Conservation (phyloP, 345 rosid genomes). For the Geranium rotundifolium region DNA sequence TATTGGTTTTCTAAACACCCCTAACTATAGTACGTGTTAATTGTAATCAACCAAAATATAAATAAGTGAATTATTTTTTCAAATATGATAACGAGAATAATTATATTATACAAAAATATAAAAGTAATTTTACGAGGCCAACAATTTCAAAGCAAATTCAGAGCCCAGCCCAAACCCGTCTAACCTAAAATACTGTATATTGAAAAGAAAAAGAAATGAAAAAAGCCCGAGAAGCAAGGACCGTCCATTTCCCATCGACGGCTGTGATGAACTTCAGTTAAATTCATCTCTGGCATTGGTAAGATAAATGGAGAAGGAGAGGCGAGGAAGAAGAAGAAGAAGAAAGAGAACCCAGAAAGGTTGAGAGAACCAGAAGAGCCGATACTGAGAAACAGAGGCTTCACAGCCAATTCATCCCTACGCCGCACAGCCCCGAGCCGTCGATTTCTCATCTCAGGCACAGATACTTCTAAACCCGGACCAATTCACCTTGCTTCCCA, state of each 20-base stretch:
- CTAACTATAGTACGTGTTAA: too few relatives aligned
- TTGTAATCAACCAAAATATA: too few relatives aligned
- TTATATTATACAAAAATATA: too few relatives aligned
- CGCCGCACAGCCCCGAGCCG: background rate
- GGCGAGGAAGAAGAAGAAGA: background rate
- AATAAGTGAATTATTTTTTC: too few relatives aligned
- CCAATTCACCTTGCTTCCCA: background rate
- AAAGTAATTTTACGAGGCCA: background rate
- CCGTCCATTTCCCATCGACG: background rate
- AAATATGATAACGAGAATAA: too few relatives aligned
- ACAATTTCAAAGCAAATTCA: background rate
- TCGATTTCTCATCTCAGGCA: background rate
- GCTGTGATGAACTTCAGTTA: background rate
- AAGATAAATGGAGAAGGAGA: background rate
- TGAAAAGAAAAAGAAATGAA: background rate
- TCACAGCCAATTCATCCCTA: background rate
- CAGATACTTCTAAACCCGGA: background rate
- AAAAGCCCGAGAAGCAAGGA: background rate
- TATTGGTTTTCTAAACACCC: too few relatives aligned
- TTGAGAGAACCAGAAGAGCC: too few relatives aligned
- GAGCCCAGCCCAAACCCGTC: background rate
- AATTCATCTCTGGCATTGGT: background rate
- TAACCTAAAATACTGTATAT: background rate
- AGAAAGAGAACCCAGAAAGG: background rate
- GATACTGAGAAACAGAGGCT: slow-evolving; percentile 2